Percentiles rank a stretch among this genome's conserved stretches.
These are phyloP conservation scores for Coemansia sp. DNA, from an alignment of 192 early-diverging fungal species.

Conservation along the genomic window DNA sequence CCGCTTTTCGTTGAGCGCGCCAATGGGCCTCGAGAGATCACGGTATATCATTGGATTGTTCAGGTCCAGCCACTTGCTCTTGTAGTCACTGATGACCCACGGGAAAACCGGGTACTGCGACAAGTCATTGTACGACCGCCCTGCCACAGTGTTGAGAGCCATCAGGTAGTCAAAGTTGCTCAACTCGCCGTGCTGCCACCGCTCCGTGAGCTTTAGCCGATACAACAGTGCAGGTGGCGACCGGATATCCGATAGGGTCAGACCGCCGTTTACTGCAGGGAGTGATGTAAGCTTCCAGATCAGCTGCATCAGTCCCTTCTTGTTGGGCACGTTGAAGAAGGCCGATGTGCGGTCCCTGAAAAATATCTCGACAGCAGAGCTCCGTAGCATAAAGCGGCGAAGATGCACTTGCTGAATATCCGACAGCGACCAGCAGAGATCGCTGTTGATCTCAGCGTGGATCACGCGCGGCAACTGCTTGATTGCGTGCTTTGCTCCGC, in stretches of 20 bases:
- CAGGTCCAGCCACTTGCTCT: constrained; percentile 75
- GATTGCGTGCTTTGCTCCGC: not conserved
- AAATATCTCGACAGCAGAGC: constrained; percentile 43
- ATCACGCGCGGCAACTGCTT: constrained; percentile 10
- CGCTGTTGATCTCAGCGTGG: constrained; percentile 30
- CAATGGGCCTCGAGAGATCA: constrained; percentile 90
- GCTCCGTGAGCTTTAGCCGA: constrained; percentile 56
- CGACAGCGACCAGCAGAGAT: constrained; percentile 26
- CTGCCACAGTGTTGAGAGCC: constrained; percentile 86
- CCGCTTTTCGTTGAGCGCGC: constrained; percentile 64
- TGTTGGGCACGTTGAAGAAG: constrained; percentile 29
- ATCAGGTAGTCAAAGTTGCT: constrained; percentile 97
- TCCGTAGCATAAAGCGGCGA: constrained; percentile 38
- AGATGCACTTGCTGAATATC: constrained; percentile 40
- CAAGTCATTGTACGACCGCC: constrained; percentile 80
- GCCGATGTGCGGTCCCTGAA: constrained; percentile 36
- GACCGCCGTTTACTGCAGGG: constrained; percentile 15
- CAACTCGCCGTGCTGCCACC: constrained; percentile 83
- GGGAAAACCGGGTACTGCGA: constrained; percentile 98
- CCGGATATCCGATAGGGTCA: constrained; percentile 32
- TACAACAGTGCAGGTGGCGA: constrained; percentile 21
- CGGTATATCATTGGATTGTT: constrained; percentile 71
- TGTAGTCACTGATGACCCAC: constrained; percentile 84
- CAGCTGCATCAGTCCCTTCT: constrained; percentile 39
- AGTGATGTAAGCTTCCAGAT: constrained; percentile 43